Evolutionary conservation across 345 rosid species (phyloP).

Genomic region (Acer yangbiense): DNA sequence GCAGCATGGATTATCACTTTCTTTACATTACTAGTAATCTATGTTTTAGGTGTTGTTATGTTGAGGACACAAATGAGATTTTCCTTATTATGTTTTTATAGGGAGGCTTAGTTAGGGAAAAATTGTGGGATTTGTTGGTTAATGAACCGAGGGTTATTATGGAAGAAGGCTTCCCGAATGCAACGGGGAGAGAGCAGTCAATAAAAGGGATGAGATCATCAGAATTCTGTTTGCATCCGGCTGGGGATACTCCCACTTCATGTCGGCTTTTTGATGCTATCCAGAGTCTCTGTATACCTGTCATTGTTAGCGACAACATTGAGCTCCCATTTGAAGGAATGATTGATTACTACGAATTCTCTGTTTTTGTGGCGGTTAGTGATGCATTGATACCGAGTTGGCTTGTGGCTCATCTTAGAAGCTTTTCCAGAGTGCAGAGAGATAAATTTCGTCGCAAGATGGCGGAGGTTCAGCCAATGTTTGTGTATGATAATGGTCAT

Average conservation of each 20-base stretch:
- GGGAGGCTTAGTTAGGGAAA: conserved; percentile 89
- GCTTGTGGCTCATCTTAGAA: conserved; percentile 64
- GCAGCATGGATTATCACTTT: not conserved
- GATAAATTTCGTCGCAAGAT: conserved; percentile 56
- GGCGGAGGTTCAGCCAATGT: conserved; percentile 60
- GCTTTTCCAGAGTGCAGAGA: conserved; percentile 50
- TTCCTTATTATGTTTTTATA: conserved; percentile 19
- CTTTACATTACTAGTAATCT: too few relatives aligned
- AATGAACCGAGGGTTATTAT: conserved; percentile 55
- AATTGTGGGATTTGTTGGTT: conserved; percentile 81
- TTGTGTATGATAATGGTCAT: conserved; percentile 66
- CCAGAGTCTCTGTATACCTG: conserved; percentile 93
- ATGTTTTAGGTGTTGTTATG: too few relatives aligned
- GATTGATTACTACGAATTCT: conserved; percentile 71
- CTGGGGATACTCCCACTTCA: conserved; percentile 96
- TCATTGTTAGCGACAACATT: conserved; percentile 78
- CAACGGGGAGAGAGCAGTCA: conserved; percentile 88
- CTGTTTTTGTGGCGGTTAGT: conserved; percentile 65
- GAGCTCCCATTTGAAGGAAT: conserved; percentile 95
- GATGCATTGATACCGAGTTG: conserved; percentile 79
- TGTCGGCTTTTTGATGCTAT: conserved; percentile 96
- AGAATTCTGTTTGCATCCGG: conserved; percentile 95
- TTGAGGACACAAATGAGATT: too few relatives aligned
- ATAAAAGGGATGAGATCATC: conserved; percentile 88
- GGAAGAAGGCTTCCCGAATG: conserved; percentile 99